phyloP scores from a whole-genome alignment of 2,329 filamentous ascomycete species.

The Chaetomiaceae sp. region DNA sequence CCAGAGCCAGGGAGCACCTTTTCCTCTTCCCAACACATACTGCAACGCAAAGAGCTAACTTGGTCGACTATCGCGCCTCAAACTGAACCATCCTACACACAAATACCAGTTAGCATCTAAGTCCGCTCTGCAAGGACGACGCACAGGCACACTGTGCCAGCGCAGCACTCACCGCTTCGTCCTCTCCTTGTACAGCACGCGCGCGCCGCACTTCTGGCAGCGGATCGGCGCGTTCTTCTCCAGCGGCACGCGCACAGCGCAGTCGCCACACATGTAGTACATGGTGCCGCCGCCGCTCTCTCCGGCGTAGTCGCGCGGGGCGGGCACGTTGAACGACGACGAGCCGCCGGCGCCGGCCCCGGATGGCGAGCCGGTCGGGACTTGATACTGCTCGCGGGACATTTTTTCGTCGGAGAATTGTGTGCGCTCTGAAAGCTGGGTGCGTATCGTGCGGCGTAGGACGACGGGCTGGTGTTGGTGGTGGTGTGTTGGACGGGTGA shows the following conservation, averaged over 20 bases:
- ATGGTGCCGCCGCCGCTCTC: constrained; percentile 44
- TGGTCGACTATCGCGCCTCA: constrained; percentile 68
- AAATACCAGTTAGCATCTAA: constrained; percentile 17
- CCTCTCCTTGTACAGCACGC: constrained; percentile 94
- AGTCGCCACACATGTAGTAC: constrained; percentile 76
- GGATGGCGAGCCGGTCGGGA: constrained; percentile 48
- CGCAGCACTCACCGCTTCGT: constrained; percentile 72
- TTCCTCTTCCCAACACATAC: too few relatives aligned
- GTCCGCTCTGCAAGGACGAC: too few relatives aligned
- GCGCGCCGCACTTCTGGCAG: constrained; percentile 89
- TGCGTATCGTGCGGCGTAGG: too few relatives aligned
- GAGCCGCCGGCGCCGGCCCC: constrained; percentile 27
- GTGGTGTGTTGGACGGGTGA: too few relatives aligned
- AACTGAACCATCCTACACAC: constrained; percentile 87
- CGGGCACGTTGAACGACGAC: constrained; percentile 18
- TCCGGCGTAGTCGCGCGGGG: constrained; percentile 31
- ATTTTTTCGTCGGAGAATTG: too few relatives aligned
- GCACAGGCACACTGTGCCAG: too few relatives aligned
- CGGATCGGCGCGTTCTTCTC: constrained; percentile 75
- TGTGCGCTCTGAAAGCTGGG: too few relatives aligned
- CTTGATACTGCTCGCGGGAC: constrained; percentile 73
- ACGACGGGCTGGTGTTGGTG: too few relatives aligned
- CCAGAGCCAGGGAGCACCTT: too few relatives aligned
- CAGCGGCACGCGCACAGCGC: constrained; percentile 68
- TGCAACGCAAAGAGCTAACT: too few relatives aligned